Evolutionary conservation across 192 early-diverging fungal genomes (phyloP), one percentile per base, ranked within the genome.

Genomic region (Rhizophagus prolifer): DNA sequence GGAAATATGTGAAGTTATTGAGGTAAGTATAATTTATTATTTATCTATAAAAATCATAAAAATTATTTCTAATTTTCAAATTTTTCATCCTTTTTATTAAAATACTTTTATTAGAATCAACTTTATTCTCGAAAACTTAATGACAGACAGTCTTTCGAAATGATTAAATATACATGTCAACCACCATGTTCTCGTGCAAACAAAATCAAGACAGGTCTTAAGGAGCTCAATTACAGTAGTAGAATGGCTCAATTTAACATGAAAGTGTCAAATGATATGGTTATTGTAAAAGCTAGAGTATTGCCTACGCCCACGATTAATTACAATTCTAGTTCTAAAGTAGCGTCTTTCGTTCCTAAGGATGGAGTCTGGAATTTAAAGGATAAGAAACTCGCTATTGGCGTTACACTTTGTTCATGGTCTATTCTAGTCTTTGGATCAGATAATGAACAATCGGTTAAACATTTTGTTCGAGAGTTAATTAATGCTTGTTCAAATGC

Each of bases 331-430:
- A 31, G 65, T 34, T 90, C 89, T 23, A 84, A 84, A 16, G 81
- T 85, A 0, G 72, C 84, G 19, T 73, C 76, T 3, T 79, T 92
- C 70, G 73, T 80, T 60, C 91, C 92, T 5, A 79, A 83, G 6
- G 86, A 85, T 72, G 95, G 96, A 31, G 89, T 91, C 12, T 97
- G 96, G 96, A 95, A 96, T 78, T 84, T 97, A 69, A 88, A 87
- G 60, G 92, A 92, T 77, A 94, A 92, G 81, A 88, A 88, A 70
- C 92, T 97, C 3, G 86, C 89, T 6, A 84, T 89, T 3, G 94
- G 94, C 26, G 90, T 87, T 1, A 89, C 87, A n/a, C 88, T 97
- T 54, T 82, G 86, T 21, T 91, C 91, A 34, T 96, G 94, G 94
- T 85, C 84, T 14, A 90, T 96, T 10, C 86, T 97, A 5, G 90